These are phyloP conservation scores for Solanum megistacrolobum DNA, from an alignment of 257 asterid genomes.

Conservation along the genomic window DNA sequence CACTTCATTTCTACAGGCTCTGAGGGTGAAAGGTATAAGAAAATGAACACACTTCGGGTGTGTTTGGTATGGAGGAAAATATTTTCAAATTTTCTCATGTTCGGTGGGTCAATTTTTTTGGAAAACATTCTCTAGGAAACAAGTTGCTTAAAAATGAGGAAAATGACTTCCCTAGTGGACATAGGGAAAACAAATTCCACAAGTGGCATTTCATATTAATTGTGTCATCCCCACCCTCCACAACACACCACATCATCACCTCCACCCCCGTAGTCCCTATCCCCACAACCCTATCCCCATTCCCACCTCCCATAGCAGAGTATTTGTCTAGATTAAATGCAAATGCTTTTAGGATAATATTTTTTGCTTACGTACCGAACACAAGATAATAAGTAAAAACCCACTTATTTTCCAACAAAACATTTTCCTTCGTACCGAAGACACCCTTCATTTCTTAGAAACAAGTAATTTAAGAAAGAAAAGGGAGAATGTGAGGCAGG, in stretches of 20 bases:
- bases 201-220: neutral
- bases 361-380: neutral
- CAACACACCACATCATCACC: neutral
- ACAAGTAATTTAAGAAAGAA: neutral
- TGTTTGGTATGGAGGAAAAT: neutral
- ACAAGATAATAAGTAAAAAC: neutral
- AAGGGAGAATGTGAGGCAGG: neutral
- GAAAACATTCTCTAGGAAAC: neutral
- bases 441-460: neutral
- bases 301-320: neutral
- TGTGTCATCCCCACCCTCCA: neutral
- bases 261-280: neutral
- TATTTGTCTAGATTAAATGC: neutral
- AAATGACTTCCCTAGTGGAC: neutral
- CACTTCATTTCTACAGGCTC: neutral
- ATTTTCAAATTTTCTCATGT: neutral
- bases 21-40: neutral
- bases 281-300: neutral
- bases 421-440: neutral
- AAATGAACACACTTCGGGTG: neutral
- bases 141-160: neutral
- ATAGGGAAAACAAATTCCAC: neutral
- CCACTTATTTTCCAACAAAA: neutral
- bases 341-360: neutral
- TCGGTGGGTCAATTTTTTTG: neutral